These are phyloP conservation scores for Talinum fruticosum DNA, from an alignment of 148 eudicot species.

Conservation along the genomic window DNA sequence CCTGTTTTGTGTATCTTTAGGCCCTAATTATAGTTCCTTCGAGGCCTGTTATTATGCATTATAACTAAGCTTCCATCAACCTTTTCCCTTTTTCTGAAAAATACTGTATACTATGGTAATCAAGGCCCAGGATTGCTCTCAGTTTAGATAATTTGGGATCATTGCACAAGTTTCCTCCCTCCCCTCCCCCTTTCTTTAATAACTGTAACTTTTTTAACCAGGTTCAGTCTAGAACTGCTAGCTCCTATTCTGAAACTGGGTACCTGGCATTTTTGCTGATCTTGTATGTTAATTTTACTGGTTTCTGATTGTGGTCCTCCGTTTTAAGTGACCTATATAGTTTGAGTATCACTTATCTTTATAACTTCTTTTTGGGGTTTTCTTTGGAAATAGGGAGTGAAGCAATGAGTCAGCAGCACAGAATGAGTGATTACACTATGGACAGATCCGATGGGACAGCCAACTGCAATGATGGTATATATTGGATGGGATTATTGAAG, in stretches of 20 bases:
- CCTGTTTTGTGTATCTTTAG: neutral
- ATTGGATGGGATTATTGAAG: neutral
- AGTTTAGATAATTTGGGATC: neutral
- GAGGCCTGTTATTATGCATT: neutral
- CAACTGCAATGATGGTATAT: conserved; percentile 37
- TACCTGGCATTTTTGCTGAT: neutral
- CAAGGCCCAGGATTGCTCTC: neutral
- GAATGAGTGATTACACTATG: conserved; percentile 22
- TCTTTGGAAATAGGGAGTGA: conserved; percentile 46
- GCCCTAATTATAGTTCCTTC: neutral
- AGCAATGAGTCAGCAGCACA: conserved; percentile 48
- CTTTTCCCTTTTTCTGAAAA: neutral
- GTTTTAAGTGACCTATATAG: neutral
- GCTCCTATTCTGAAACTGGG: neutral
- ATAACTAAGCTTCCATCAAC: neutral
- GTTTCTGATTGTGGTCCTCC: neutral
- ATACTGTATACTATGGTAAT: neutral
- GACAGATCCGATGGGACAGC: conserved; percentile 35
- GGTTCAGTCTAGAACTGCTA: neutral
- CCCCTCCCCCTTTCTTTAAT: neutral
- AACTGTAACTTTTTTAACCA: neutral
- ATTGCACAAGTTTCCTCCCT: neutral
- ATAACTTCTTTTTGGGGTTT: neutral
- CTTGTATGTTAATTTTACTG: neutral
- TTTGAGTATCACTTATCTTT: neutral